These are phyloP conservation scores for Rubus parviflorus DNA, from an alignment of 306 rosid species.

Conservation along the genomic window DNA sequence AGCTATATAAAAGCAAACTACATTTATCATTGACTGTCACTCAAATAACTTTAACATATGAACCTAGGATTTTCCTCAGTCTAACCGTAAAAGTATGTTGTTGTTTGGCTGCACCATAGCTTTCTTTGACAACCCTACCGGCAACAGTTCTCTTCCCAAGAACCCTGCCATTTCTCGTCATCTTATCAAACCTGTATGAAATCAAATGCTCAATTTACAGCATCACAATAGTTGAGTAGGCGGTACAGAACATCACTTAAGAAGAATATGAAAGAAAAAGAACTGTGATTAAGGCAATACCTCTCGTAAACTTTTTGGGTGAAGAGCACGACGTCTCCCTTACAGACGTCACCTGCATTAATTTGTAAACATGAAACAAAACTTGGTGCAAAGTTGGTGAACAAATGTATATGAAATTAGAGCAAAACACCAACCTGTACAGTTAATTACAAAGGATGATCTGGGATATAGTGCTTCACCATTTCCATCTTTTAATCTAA, in stretches of 20 bases:
- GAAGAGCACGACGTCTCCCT: conserved; percentile 77
- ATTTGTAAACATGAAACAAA: neutral
- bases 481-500: conserved; percentile 57
- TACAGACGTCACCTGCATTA: conserved; percentile 75
- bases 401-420: neutral
- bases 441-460: conserved; percentile 60
- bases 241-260: conserved; percentile 19
- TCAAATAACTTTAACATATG: neutral
- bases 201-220: conserved; percentile 11
- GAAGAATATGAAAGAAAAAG: conserved; percentile 19
- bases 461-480: conserved; percentile 63
- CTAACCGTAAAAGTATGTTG: conserved; percentile 88
- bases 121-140: conserved; percentile 76
- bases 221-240: conserved; percentile 1
- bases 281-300: conserved; percentile 28
- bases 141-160: conserved; percentile 67
- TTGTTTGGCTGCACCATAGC: conserved; percentile 78
- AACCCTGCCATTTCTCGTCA: conserved; percentile 53
- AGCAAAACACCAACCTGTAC: conserved; percentile 52
- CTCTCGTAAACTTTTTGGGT: conserved; percentile 66
- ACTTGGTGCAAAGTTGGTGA: neutral
- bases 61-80: conserved; percentile 1
- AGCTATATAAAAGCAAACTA: neutral
- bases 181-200: conserved; percentile 62
- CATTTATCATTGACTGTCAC: neutral